Evolutionary conservation across 2,329 filamentous ascomycete genomes (phyloP), one percentile per base, ranked within the genome.

Genomic region (Helotiales sp.): DNA sequence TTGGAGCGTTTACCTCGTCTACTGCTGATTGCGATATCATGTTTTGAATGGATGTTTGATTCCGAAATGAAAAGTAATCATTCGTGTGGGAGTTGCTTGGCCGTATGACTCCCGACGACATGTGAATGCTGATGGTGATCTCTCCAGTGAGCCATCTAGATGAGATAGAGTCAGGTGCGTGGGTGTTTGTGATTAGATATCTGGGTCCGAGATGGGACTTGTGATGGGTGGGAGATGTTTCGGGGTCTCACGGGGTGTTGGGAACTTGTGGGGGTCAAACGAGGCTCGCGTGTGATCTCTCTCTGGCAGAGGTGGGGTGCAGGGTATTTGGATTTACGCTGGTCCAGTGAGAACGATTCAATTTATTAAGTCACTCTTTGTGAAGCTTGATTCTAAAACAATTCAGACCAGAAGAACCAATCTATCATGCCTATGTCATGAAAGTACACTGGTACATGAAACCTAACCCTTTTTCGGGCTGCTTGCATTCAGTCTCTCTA

Each of bases 51-150:
- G 24, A 26, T 52, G 49, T 5, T 26, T 52, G 24, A 26, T 30
- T 52, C 4, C 37, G 2, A 6, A 40, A 2, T 50, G 22, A 26
- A 30, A 30, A 17, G 30, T 57, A 57, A 57, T 57, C 54, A 40
- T 37, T 40, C n/a, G 28, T n/a, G 50, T 37, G n/a, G 24, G 30
- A 49, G 20, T 13, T 49, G 10, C 45, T 49, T 50, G 3, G 22
- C 22, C 54, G 30, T 40, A 20, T 57, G 32, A 11, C 11, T 24
- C 6, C 40, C 40, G 40, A 45, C n/a, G 28, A 34, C 52, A 55
- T 55, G 52, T 55, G 52, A 32, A 34, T 55, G 52, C 17, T 55
- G 28, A 55, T 55, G 52, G 30, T 55, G 52, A 55, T 34, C 52
- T 34, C 15, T 22, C 17, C 22, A 55, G 7, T 55, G 10, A 20